Percentiles rank a stretch among this genome's conserved stretches.
Evolutionary conservation across 1,284 basidiomycete genomes (phyloP).

Genomic region (Boletus semigastroideus): DNA sequence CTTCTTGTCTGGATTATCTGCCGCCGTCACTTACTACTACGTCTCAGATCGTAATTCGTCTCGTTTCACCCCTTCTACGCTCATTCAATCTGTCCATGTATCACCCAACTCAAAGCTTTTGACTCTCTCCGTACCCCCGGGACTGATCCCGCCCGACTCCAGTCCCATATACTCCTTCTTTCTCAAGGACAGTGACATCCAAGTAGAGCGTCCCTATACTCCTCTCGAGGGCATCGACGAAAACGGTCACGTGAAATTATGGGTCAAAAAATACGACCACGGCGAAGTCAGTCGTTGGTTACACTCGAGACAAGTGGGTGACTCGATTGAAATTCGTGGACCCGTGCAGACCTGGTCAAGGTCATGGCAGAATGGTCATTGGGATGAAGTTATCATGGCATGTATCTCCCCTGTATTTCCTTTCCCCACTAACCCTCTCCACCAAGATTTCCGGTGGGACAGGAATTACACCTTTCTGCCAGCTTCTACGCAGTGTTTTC

Average conservation of each 20-base stretch:
- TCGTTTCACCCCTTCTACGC: conserved; percentile 62
- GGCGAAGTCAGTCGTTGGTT: conserved; percentile 85
- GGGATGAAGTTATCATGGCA: conserved; percentile 82
- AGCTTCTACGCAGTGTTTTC: conserved; percentile 54
- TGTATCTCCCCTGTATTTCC: conserved; percentile 18
- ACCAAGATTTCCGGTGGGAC: conserved; percentile 79
- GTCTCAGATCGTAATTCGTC: conserved; percentile 45
- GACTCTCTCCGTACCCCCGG: conserved; percentile 53
- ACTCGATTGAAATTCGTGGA: conserved; percentile 73
- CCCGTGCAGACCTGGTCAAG: conserved; percentile 68
- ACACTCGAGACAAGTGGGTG: conserved; percentile 66
- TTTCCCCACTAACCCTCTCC: conserved; percentile 3
- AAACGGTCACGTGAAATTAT: conserved; percentile 63
- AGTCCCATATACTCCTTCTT: conserved; percentile 72
- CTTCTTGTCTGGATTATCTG: conserved; percentile 33
- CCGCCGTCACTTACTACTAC: conserved; percentile 46
- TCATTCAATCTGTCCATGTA: conserved; percentile 52
- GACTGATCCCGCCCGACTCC: conserved; percentile 34
- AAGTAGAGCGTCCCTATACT: conserved; percentile 86
- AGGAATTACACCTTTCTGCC: conserved; percentile 79
- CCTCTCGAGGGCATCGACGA: conserved; percentile 69
- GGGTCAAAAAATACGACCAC: conserved; percentile 75
- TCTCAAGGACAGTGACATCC: conserved; percentile 84
- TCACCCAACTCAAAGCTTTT: conserved; percentile 61
- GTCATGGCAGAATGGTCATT: conserved; percentile 54